A percentile compares a stretch with the other conserved stretches of the same genome.
phyloP scores from a whole-genome alignment of 2,329 filamentous ascomycete genomes.

The Rhytidhysteron rufulum region DNA sequence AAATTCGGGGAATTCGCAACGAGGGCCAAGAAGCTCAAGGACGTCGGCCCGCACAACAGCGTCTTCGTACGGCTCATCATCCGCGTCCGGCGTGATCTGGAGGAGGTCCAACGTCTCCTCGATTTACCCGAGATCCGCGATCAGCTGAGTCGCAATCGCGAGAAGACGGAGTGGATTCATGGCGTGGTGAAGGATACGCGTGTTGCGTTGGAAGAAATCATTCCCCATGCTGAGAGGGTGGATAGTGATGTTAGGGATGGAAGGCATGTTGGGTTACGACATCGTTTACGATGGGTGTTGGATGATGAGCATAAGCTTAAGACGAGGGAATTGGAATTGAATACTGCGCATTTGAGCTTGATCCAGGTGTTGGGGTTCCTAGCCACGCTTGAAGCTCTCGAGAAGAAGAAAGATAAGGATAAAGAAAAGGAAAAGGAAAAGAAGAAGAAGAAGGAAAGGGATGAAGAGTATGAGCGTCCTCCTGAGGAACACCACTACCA shows the following conservation, averaged over 20 bases:
- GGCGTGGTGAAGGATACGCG: conserved; percentile 33
- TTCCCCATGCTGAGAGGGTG: conserved; percentile 34
- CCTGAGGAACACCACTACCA: no score
- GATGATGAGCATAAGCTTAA: conserved; percentile 39
- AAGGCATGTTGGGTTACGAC: conserved; percentile 31
- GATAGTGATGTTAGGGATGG: conserved; percentile 30
- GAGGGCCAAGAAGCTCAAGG: conserved; percentile 32
- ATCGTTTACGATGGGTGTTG: conserved; percentile 36
- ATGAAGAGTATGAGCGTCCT: no score
- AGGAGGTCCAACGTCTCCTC: conserved; percentile 35
- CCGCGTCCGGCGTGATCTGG: conserved; percentile 34
- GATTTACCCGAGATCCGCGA: conserved; percentile 34
- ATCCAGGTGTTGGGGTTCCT: conserved; percentile 33
- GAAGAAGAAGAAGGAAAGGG: conserved; percentile 10
- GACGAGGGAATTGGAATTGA: conserved; percentile 34
- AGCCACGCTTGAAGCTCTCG: conserved; percentile 29
- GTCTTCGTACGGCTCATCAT: conserved; percentile 37
- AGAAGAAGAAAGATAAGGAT: neutral
- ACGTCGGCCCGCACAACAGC: conserved; percentile 34
- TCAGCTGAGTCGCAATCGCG: conserved; percentile 31
- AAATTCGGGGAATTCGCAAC: conserved; percentile 35
- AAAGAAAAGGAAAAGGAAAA: conserved; percentile 16
- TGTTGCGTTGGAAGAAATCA: conserved; percentile 35
- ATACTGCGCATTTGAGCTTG: conserved; percentile 30
- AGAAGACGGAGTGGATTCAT: conserved; percentile 37